These are phyloP conservation scores for Schizothecium vesticola DNA, from an alignment of 495 filamentous ascomycete genomes.

Conservation along the genomic window DNA sequence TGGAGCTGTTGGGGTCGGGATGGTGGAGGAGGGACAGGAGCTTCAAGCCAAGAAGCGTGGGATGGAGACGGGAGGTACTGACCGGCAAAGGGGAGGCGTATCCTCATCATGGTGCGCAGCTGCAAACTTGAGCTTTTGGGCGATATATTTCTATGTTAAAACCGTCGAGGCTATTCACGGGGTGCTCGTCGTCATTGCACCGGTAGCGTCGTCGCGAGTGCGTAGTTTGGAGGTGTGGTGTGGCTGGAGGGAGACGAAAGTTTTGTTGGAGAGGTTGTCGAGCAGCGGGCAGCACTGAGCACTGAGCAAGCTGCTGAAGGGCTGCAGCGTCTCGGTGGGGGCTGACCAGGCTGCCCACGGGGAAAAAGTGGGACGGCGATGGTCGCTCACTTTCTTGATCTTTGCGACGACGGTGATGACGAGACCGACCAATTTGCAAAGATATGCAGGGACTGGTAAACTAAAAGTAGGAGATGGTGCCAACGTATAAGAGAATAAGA, in stretches of 20 bases:
- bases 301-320: not conserved
- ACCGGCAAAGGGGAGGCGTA: slow-evolving; percentile 73
- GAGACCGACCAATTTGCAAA: not conserved
- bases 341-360: not conserved
- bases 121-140: not conserved
- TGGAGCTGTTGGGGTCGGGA: not conserved
- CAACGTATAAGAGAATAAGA: not conserved
- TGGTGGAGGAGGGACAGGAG: not conserved
- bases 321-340: not conserved
- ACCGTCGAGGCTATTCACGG: not conserved
- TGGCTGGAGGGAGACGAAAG: slow-evolving; percentile 1
- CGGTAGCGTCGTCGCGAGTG: not conserved
- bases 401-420: not conserved
- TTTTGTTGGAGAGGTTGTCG: not conserved
- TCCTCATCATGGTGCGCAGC: slow-evolving; percentile 62
- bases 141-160: not conserved
- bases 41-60: not conserved
- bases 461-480: not conserved
- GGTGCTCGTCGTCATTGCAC: not conserved
- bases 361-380: not conserved
- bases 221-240: not conserved
- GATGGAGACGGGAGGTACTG: slow-evolving; percentile 14
- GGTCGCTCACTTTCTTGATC: not conserved
- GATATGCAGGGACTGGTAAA: not conserved
- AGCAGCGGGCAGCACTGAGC: not conserved